A percentile compares a stretch with the other conserved stretches of the same genome.
These are phyloP conservation scores for Sphenostylis stenocarpa DNA, from an alignment of 306 rosid species.

Conservation along the genomic window DNA sequence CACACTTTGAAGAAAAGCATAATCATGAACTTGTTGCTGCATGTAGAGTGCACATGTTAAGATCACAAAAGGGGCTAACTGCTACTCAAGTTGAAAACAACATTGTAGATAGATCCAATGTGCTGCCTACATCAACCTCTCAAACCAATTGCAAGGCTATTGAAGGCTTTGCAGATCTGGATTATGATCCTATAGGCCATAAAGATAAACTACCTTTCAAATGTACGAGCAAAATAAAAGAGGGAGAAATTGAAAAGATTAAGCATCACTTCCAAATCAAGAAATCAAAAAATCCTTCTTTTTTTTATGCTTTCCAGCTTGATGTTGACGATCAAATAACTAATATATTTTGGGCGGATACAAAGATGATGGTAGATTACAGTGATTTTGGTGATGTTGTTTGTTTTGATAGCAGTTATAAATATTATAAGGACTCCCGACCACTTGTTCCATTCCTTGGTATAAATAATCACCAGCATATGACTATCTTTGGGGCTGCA, in stretches of 20 bases:
- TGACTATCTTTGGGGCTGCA: constrained; percentile 56
- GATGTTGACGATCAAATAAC: constrained; percentile 55
- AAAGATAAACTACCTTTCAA: constrained; percentile 47
- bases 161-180: constrained; percentile 31
- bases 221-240: constrained; percentile 40
- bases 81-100: constrained; percentile 41
- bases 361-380: constrained; percentile 57
- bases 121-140: constrained; percentile 28
- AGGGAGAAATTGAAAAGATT: constrained; percentile 50
- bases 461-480: constrained; percentile 59
- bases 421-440: constrained; percentile 38
- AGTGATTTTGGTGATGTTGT: constrained; percentile 61
- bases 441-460: constrained; percentile 56
- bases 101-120: constrained; percentile 31
- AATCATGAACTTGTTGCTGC: constrained; percentile 67
- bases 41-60: constrained; percentile 55
- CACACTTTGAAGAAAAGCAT: constrained; percentile 66
- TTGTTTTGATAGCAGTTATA: constrained; percentile 61
- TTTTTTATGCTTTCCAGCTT: constrained; percentile 59
- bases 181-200: constrained; percentile 37
- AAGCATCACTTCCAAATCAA: constrained; percentile 48
- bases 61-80: constrained; percentile 60
- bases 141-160: constrained; percentile 23
- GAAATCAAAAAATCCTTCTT: constrained; percentile 48
- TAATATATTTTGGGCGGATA: constrained; percentile 60